These are phyloP conservation scores for Boletus sp. DNA, from an alignment of 768 basidiomycete genomes.

Conservation along the genomic window DNA sequence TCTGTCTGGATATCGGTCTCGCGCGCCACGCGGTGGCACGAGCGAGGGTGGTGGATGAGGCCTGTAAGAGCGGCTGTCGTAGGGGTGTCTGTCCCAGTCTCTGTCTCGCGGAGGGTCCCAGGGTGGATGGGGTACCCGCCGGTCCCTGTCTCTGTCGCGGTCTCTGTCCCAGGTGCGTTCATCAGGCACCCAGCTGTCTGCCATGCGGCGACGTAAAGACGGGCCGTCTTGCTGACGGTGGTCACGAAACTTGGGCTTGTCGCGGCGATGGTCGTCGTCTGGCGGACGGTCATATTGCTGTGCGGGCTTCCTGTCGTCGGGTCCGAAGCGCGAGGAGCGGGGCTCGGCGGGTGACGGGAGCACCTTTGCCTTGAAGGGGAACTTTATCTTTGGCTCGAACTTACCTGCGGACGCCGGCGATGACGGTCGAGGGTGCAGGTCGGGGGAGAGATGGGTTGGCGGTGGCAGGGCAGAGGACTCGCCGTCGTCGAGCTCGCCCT, in stretches of 20 bases:
- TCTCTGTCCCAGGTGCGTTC: conserved; percentile 26
- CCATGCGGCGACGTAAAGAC: conserved; percentile 17
- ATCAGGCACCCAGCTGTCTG: conserved; percentile 24
- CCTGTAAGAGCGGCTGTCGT: conserved; percentile 21
- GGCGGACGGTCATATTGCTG: conserved; percentile 39
- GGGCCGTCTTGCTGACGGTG: conserved; percentile 18
- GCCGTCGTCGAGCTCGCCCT: conserved; percentile 75
- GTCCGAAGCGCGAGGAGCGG: conserved; percentile 34
- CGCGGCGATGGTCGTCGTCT: conserved; percentile 44
- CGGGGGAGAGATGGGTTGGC: conserved; percentile 10
- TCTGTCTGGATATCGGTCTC: conserved; percentile 28
- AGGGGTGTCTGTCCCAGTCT: conserved; percentile 22
- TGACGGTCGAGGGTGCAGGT: conserved; percentile 32
- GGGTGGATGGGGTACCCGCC: conserved; percentile 15
- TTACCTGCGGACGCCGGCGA: conserved; percentile 29
- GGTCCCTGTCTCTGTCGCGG: conserved; percentile 27
- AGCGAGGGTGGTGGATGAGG: conserved; percentile 3
- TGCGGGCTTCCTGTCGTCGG: conserved; percentile 23
- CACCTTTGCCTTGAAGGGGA: conserved; percentile 65
- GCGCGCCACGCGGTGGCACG: conserved; percentile 11
- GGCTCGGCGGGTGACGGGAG: not conserved
- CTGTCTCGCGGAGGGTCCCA: conserved; percentile 26
- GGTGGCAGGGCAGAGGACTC: conserved; percentile 19
- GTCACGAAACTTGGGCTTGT: conserved; percentile 22
- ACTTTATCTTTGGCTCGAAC: conserved; percentile 51